phyloP scores from a whole-genome alignment of 2,329 filamentous ascomycete species.

The Albophoma yamanashiensis region DNA sequence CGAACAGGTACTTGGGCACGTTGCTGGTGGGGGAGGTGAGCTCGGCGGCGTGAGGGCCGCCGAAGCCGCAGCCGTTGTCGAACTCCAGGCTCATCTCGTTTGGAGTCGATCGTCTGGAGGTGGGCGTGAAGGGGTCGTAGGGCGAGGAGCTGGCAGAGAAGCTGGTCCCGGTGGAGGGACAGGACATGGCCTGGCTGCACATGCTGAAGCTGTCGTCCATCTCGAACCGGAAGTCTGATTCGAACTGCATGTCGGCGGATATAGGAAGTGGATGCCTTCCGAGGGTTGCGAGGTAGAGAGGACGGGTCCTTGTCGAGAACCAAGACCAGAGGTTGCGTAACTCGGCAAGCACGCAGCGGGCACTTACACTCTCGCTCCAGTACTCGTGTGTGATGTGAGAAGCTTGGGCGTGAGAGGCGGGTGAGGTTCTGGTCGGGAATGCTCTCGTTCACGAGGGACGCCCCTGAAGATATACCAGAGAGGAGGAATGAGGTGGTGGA shows the following conservation, averaged over 20 bases:
- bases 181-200: conserved; percentile 24
- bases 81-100: conserved; percentile 26
- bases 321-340: neutral
- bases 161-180: conserved; percentile 23
- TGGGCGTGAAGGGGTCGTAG: conserved; percentile 34
- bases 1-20: conserved; percentile 23
- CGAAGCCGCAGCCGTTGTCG: conserved; percentile 18
- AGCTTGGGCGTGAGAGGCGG: conserved; percentile 3
- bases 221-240: conserved; percentile 26
- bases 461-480: conserved; percentile 29
- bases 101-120: conserved; percentile 32
- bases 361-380: neutral
- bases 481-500: conserved; percentile 25
- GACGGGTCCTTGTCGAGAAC: neutral
- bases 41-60: conserved; percentile 16
- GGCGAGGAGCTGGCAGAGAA: conserved; percentile 28
- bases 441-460: conserved; percentile 22
- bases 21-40: conserved; percentile 24
- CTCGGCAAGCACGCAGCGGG: neutral
- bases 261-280: conserved; percentile 5
- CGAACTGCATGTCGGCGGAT: conserved; percentile 24
- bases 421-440: conserved; percentile 22
- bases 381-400: neutral
- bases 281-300: neutral
- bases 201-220: conserved; percentile 29